Evolutionary conservation across 495 filamentous ascomycete species (phyloP), one percentile per base, ranked within the genome.

Genomic region (Hypomontagnella monticulosa): DNA sequence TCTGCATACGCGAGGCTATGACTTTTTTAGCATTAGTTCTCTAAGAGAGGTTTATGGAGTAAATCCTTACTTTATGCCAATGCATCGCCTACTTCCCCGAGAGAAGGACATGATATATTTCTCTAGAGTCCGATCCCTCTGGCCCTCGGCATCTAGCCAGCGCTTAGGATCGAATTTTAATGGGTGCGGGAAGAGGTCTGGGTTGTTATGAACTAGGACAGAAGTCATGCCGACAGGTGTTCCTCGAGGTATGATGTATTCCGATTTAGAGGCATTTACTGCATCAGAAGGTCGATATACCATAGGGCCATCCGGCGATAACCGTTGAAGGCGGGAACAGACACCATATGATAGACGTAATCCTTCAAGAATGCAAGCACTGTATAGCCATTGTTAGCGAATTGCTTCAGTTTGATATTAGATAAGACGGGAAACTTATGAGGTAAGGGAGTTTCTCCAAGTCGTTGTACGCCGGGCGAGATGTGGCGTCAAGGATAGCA

Each of bases 381-480:
- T 72, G 77, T 81, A 61, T 12, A 0, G 16, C 9, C 8, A 4
- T 15, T 12, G 19, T 54, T 27, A 54, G 50, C 10, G 7, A 6
- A 27, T 6, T 27, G 6, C 2, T 3, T 6, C 3, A 8, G 19
- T 38, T 7, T n/a, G 32, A 3, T 30, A 16, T 5, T 30, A 8
- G 50, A 30, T 11, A 30, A 11, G 6, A 6, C 8, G 6, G 41
- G 12, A 2, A 3, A 63, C 65, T 40, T 47, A 71, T 67, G n/a
- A 88, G 61, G 62, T 85, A 85, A 0, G 85, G 82, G 18, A 87
- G 69, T 20, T 76, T 53, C 56, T 87, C 83, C 18, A 87, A 72
- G 27, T 80, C 71, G 16, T 58, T 55, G 76, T 75, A 81, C 5
- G 76, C 61, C 9, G 73, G 69, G 27, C 65, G 34, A 54, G 54